Evolutionary conservation across 2,329 filamentous ascomycete genomes (phyloP).

Genomic region (Hymenoscyphus repandus): DNA sequence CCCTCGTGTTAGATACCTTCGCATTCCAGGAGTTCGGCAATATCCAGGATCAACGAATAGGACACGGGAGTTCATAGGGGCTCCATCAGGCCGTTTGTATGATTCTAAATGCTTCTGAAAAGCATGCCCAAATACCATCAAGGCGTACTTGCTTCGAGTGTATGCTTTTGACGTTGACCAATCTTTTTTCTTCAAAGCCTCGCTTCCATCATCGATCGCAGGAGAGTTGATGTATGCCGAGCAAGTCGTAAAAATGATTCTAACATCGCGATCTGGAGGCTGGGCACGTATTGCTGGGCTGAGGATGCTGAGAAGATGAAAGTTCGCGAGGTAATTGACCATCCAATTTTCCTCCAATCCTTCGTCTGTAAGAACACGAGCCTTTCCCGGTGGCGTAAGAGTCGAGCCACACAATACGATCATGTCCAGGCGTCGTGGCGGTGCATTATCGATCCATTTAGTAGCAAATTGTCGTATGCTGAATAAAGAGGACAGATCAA

Average conservation of each 20-base stretch:
- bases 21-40: slow-evolving; percentile 78
- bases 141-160: slow-evolving; percentile 66
- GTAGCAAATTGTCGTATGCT: slow-evolving; percentile 91
- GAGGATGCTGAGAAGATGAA: slow-evolving; percentile 87
- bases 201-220: slow-evolving; percentile 50
- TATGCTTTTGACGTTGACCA: slow-evolving; percentile 56
- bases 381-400: slow-evolving; percentile 62
- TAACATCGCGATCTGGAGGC: slow-evolving; percentile 87
- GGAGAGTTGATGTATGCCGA: slow-evolving; percentile 79
- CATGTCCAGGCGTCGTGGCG: slow-evolving; percentile 84
- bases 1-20: slow-evolving; percentile 80
- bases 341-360: slow-evolving; percentile 89
- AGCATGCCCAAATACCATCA: slow-evolving; percentile 83
- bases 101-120: slow-evolving; percentile 88
- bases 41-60: slow-evolving; percentile 84
- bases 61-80: slow-evolving; percentile 77
- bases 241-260: slow-evolving; percentile 82
- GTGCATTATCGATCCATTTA: slow-evolving; percentile 95
- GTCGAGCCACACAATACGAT: slow-evolving; percentile 81
- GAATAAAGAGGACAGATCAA: slow-evolving; percentile 82
- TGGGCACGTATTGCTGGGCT: slow-evolving; percentile 87
- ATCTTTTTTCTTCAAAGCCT: slow-evolving; percentile 38
- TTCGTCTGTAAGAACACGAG: slow-evolving; percentile 60
- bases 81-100: slow-evolving; percentile 77
- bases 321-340: slow-evolving; percentile 92